Evolutionary conservation across 208 protist genomes (phyloP), one percentile per base, ranked within the genome.

Genomic region (Acanthamoeba divionensis): DNA sequence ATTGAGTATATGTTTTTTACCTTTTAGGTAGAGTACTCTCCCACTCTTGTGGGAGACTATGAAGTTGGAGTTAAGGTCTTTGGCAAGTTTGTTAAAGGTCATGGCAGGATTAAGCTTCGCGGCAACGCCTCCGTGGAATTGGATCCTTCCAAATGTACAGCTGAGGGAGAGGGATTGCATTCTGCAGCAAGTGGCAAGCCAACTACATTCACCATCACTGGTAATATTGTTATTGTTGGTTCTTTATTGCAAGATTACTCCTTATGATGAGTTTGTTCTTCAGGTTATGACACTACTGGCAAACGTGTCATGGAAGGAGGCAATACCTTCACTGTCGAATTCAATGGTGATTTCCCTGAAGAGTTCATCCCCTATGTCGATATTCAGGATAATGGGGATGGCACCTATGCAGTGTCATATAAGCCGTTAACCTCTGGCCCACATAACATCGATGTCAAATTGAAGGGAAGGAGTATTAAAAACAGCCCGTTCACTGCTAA

Each of bases 281-380:
- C 31, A 79, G 67, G 67, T 31, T 83, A 45, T 54, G 50, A 83
- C 15, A 31, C 15, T 31, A 55, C 57, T 18, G 73, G 73, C 73
- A 83, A 83, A 54, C 73, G 73, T 36, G 73, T 83, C 36, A 33
- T 83, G 0, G 73, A 83, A 26, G 73, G 73, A 26, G 73, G 73
- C n/a, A 83, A 83, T 54, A 83, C 73, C 8, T 83, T 83, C 31
- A 83, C 73, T 0, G 73, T 83, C 48, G 73, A 83, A n/a, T 83
- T 83, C 18, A 31, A 47, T 4, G 73, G 73, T 38, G 73, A 83
- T 36, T 83, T 83, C 50, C 73, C 73, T 21, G 73, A 47, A 29
- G 73, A 83, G 24, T 44, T 65, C 8, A 2, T 7, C 26, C 57
- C 8, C 13, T 29, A 24, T 57, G 52, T 57, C 18, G 15, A 15